These are phyloP conservation scores for Schrenkiella parvula DNA, from an alignment of 345 rosid genomes.

Conservation along the genomic window DNA sequence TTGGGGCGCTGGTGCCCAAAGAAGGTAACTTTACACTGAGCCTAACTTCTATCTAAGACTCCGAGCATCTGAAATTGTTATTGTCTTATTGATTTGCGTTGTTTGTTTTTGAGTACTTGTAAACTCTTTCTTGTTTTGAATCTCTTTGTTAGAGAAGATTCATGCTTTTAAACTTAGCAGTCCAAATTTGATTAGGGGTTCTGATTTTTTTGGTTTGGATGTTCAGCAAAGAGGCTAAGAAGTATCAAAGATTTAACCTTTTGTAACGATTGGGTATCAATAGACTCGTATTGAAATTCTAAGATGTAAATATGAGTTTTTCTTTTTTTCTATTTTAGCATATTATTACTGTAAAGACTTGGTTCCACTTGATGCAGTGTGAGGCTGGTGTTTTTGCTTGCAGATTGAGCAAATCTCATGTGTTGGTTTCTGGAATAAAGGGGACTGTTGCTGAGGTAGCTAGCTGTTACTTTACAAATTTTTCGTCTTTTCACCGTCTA, in stretches of 20 bases:
- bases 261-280: not conserved
- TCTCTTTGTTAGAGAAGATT: not conserved
- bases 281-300: not conserved
- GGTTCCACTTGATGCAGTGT: not conserved
- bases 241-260: not conserved
- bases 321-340: not conserved
- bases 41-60: not conserved
- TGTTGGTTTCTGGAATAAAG: conserved; percentile 21
- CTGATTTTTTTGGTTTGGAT: not conserved
- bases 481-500: not conserved
- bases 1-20: conserved; percentile 98
- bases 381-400: not conserved
- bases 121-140: not conserved
- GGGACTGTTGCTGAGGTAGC: conserved; percentile 27
- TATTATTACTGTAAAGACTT: not conserved
- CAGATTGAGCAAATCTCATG: conserved; percentile 30
- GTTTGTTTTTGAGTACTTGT: not conserved
- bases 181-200: not conserved
- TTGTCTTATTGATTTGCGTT: not conserved
- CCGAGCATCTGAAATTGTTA: not conserved
- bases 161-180: not conserved
- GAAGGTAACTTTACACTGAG: conserved; percentile 44
- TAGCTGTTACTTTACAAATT: not conserved
- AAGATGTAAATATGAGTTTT: not conserved
- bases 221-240: not conserved